Conservation (phyloP, 306 rosid genomes). For the Cucurbita maxima region DNA sequence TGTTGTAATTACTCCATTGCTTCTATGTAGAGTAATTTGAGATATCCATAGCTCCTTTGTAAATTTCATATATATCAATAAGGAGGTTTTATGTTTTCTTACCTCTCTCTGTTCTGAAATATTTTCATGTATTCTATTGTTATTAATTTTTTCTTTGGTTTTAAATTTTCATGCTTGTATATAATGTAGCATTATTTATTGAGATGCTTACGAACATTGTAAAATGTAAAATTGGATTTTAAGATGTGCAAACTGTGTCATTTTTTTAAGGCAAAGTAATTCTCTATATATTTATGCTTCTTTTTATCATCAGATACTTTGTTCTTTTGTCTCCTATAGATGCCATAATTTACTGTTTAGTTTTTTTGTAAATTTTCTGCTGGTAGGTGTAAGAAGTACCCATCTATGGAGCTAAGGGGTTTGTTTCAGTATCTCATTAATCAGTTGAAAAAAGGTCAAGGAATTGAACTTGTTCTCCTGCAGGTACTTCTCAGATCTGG, state of each 20-base stretch:
- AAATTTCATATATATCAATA: neutral
- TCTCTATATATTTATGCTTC: neutral
- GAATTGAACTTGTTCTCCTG: constrained; percentile 86
- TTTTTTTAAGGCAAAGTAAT: neutral
- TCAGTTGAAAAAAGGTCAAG: constrained; percentile 86
- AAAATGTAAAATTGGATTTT: neutral
- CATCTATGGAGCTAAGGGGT: constrained; percentile 96
- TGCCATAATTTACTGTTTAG: neutral
- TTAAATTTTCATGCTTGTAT: neutral
- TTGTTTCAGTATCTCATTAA: constrained; percentile 97
- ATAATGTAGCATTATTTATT: neutral
- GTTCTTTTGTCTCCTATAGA: neutral
- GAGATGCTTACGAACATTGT: neutral
- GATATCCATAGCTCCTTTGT: neutral
- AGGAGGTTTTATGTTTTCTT: neutral
- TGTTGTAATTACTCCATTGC: neutral
- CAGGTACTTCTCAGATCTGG: constrained; percentile 37
- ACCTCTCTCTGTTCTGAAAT: neutral
- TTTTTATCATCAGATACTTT: neutral
- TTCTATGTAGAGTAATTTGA: neutral
- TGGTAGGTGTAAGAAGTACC: constrained; percentile 88
- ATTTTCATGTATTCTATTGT: neutral
- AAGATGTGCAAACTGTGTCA: neutral
- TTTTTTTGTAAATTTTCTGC: neutral
- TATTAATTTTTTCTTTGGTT: neutral